Conservation (phyloP, 768 basidiomycete genomes). For the Astraeus odoratus region DNA sequence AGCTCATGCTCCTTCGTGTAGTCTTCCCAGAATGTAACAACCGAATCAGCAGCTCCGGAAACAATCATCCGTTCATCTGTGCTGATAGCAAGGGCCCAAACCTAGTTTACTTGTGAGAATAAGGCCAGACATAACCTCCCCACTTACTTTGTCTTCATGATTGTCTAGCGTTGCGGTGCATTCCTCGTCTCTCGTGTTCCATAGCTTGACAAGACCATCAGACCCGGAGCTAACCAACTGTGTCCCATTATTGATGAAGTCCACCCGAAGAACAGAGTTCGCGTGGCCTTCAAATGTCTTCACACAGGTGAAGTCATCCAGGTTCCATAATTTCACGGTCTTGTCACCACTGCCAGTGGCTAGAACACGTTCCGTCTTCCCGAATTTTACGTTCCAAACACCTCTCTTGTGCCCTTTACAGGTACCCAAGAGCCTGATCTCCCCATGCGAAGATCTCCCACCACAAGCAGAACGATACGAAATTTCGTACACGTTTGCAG, state of each 20-base stretch:
- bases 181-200: conserved; percentile 86
- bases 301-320: conserved; percentile 90
- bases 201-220: conserved; percentile 93
- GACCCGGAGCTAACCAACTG: conserved; percentile 89
- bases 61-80: conserved; percentile 78
- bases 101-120: conserved; percentile 38
- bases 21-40: conserved; percentile 95
- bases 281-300: conserved; percentile 98
- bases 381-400: conserved; percentile 92
- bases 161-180: conserved; percentile 89
- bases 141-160: conserved; percentile 88
- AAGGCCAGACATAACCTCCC: not conserved
- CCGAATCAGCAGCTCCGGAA: conserved; percentile 93
- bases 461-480: conserved; percentile 40
- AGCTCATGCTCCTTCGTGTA: conserved; percentile 78
- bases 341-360: conserved; percentile 96
- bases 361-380: conserved; percentile 71
- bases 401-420: conserved; percentile 97
- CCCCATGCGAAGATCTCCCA: conserved; percentile 48
- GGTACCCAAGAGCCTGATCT: conserved; percentile 71
- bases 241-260: conserved; percentile 76
- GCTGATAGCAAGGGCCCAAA: conserved; percentile 92
- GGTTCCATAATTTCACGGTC: conserved; percentile 88
- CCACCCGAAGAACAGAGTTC: conserved; percentile 91
- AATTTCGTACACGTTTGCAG: conserved; percentile 84